A percentile compares a stretch with the other conserved stretches of the same genome.
phyloP scores from a whole-genome alignment of 805 yeast species.

The Saturnispora bothae region DNA sequence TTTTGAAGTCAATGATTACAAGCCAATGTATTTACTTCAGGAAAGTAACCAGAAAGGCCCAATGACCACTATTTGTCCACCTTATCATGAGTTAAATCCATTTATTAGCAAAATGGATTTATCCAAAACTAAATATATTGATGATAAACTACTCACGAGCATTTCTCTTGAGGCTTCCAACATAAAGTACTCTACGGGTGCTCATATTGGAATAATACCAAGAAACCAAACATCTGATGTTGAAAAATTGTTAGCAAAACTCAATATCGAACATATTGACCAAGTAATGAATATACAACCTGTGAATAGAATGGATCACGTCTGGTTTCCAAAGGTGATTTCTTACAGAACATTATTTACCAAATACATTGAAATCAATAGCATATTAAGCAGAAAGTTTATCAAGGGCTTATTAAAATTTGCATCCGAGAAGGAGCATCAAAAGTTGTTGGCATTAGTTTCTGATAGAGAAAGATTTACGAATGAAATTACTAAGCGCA shows the following conservation, averaged over 20 bases:
- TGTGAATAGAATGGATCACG: slow-evolving; percentile 43
- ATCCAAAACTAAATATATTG: slow-evolving; percentile 44
- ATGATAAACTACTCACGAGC: slow-evolving; percentile 61
- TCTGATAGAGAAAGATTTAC: slow-evolving; percentile 55
- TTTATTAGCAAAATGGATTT: slow-evolving; percentile 49
- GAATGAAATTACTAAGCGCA: slow-evolving; percentile 41
- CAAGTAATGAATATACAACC: slow-evolving; percentile 50
- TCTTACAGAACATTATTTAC: slow-evolving; percentile 69
- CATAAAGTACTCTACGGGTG: slow-evolving; percentile 81
- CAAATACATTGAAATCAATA: slow-evolving; percentile 75
- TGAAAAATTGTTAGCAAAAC: slow-evolving; percentile 45
- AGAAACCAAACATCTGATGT: slow-evolving; percentile 65
- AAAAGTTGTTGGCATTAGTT: slow-evolving; percentile 32
- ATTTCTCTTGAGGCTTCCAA: slow-evolving; percentile 52
- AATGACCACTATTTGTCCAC: slow-evolving; percentile 13
- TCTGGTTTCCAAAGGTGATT: slow-evolving; percentile 58
- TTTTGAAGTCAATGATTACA: slow-evolving; percentile 29
- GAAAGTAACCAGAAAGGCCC: slow-evolving; percentile 15
- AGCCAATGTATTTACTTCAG: slow-evolving; percentile 44
- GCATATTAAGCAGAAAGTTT: slow-evolving; percentile 78
- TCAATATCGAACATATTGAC: slow-evolving; percentile 43
- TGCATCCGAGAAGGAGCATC: slow-evolving; percentile 24
- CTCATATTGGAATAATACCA: slow-evolving; percentile 87
- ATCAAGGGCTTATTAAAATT: slow-evolving; percentile 23
- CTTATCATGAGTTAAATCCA: slow-evolving; percentile 35